Base-by-base conservation (phyloP, 2,329 filamentous ascomycete species). In the Metarhizium rileyi region DNA sequence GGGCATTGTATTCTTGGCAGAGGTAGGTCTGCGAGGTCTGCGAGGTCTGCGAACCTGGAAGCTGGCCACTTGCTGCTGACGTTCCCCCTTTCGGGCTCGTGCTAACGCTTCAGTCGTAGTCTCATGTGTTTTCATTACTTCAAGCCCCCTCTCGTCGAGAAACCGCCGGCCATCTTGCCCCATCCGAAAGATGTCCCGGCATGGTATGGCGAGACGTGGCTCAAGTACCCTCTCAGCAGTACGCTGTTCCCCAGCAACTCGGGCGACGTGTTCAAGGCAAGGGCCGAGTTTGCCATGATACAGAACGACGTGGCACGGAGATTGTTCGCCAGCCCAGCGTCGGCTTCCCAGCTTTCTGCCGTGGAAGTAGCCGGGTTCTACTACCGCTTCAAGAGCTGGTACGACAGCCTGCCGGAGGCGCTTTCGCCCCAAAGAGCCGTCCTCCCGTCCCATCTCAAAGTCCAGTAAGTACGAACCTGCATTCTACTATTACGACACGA, bases 1-100 rank as follows among this genome's bases (percentile, higher is more conserved):
- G 66, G 65, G 55, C 54, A 5, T 33, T 67, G 7, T 68, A 61
- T 46, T 55, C 46, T 20, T 67, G 60, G 59, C 59, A 66, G 51
- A 60, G 55, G 64, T 66, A 61, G 16, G 54, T 41, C 55, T 48
- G 4, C 9, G n/a, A 20, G n/a, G 5, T 22, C 2, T 25, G 18
- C n/a, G 26, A 5, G 16, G 14, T 38, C 12, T 22, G 20, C 25
- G 3, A 3, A 14, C 23, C 8, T 14, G 12, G 20, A 41, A n/a
- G n/a, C n/a, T n/a, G n/a, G n/a, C n/a, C 7, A 8, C 38, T 18
- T n/a, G n/a, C n/a, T n/a, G n/a, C n/a, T n/a, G n/a, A n/a, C n/a
- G n/a, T n/a, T n/a, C n/a, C n/a, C 12, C 20, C 8, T 20, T 43
- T 14, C n/a, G 12, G 8, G 9, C n/a, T 18, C 12, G 20, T 7